Conservation (phyloP, 805 yeast genomes). For the Monosporozyma yasuniensis region DNA sequence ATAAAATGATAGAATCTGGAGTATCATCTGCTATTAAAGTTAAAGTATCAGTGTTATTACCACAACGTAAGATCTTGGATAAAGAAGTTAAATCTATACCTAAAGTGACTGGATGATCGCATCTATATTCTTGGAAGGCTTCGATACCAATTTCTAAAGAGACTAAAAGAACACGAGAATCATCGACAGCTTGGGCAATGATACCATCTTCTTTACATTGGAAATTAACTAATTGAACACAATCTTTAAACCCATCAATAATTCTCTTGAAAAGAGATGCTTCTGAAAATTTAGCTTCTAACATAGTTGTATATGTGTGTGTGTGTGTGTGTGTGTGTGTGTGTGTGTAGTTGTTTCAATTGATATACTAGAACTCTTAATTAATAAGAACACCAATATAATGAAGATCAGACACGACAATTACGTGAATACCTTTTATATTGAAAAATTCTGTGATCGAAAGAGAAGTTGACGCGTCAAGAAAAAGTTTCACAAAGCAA, state of each 20-base stretch:
- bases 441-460: background rate
- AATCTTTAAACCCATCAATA: slow-evolving; percentile 88
- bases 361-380: background rate
- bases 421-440: background rate
- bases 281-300: slow-evolving; percentile 94
- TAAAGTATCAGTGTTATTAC: slow-evolving; percentile 79
- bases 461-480: background rate
- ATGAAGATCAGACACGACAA: background rate
- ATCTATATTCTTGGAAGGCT: slow-evolving; percentile 86
- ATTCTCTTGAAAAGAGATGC: slow-evolving; percentile 86
- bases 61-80: slow-evolving; percentile 82
- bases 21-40: slow-evolving; percentile 84
- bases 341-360: background rate
- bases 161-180: slow-evolving; percentile 88
- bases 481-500: background rate
- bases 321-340: background rate
- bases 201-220: slow-evolving; percentile 94
- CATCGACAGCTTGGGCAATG: slow-evolving; percentile 95
- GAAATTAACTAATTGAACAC: slow-evolving; percentile 91
- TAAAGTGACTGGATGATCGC: slow-evolving; percentile 86
- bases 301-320: slow-evolving; percentile 41
- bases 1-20: slow-evolving; percentile 69
- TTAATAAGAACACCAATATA: too few species aligned
- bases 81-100: slow-evolving; percentile 88
- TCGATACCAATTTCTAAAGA: slow-evolving; percentile 80